Evolutionary conservation across 306 rosid genomes (phyloP), one percentile per base, ranked within the genome.

Genomic region (Quercus robur): DNA sequence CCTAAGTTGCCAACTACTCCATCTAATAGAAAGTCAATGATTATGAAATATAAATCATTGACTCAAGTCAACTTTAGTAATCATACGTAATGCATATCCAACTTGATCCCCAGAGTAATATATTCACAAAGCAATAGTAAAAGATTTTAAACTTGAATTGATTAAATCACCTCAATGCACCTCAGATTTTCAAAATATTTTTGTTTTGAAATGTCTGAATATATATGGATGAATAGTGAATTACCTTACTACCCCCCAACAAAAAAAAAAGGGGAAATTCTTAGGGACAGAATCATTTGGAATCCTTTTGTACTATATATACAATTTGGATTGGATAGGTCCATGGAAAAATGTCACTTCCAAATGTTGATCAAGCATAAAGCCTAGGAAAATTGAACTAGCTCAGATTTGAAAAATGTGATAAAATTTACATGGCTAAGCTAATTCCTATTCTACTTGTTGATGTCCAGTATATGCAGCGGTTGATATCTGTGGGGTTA

Each of bases 1-100:
- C 78, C 70, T 72, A 79, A 82, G 89, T 79, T 72, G 59, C 56
- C 79, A 77, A 71, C 75, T 64, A 56, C 81, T 79, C 62, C 52
- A 20, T 49, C 56, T 80, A 82, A 76, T 75, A 51, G 61, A 67
- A 67, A 64, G 70, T 64, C 70, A 64, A 8, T 30, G 14, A 17
- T 30, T 64, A 5, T 0, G 20, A 26, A 23, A 28, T 30, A 15
- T 30, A 64, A 28, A 30, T 64, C 41, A 64, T 64, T 30, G 70
- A 64, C 70, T 14, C 9, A 64, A 9, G 46, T 64, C 70, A 30
- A 30, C 70, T 64, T 15, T 31, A 6, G 31, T 64, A 49, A 49
- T 49, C 54, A 13, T 49, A 49, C 54, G 46, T 41, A 41, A 41
- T 41, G 46, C 46, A 41, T 8, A 11, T 57, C 63, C 28, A 57